Evolutionary conservation across 2,329 filamentous ascomycete genomes (phyloP).

Genomic region (Diaporthe sp.): DNA sequence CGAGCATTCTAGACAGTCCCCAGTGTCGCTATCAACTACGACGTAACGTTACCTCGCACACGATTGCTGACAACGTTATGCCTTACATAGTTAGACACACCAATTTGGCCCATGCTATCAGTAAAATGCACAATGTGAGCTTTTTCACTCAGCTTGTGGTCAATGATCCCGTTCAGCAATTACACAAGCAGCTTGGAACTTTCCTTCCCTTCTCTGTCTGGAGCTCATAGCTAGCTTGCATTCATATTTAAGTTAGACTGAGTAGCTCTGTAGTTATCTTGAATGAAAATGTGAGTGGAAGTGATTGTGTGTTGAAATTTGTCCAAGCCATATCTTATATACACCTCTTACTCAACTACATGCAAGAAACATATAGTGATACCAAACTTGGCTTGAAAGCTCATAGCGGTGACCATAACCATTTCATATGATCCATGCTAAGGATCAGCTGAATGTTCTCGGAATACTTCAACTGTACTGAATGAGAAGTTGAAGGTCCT

Average conservation of each 20-base stretch:
- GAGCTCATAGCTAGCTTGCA: too few relatives aligned
- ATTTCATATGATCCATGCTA: too few relatives aligned
- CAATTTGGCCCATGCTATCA: not conserved
- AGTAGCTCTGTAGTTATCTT: not conserved
- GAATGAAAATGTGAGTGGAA: not conserved
- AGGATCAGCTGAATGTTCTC: too few relatives aligned
- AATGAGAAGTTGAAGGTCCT: too few relatives aligned
- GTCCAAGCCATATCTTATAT: too few relatives aligned
- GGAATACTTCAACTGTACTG: too few relatives aligned
- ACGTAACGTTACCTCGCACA: conserved; percentile 12
- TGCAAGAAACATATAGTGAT: too few relatives aligned
- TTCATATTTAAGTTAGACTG: not conserved
- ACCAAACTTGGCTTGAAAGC: too few relatives aligned
- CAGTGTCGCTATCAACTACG: not conserved
- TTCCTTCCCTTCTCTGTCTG: too few relatives aligned
- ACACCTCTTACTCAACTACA: too few relatives aligned
- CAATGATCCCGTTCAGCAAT: not conserved
- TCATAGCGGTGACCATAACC: too few relatives aligned
- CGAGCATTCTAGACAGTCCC: not conserved
- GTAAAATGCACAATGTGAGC: conserved; percentile 51
- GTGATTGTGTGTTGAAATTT: too few relatives aligned
- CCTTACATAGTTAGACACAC: not conserved
- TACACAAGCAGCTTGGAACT: not conserved
- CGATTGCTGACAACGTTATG: not conserved
- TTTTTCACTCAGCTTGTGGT: not conserved